Conservation (phyloP, 306 rosid species). For the Quercus cerris region DNA sequence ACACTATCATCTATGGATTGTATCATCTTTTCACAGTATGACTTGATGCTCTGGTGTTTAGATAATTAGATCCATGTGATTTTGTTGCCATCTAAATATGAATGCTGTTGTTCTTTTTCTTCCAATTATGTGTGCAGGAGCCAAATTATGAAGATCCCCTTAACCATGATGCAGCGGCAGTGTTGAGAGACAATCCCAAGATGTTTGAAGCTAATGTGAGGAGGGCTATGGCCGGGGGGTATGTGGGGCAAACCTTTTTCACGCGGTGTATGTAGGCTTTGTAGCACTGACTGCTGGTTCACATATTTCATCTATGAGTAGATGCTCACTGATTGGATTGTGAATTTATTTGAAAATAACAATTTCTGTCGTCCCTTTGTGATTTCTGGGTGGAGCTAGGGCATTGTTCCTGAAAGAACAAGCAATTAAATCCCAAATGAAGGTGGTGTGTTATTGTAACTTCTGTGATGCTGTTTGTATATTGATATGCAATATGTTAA, state of each 20-base stretch:
- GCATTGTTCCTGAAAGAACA: conserved; percentile 23
- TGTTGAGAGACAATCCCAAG: conserved; percentile 76
- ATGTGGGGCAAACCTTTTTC: conserved; percentile 78
- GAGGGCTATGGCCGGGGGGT: conserved; percentile 96
- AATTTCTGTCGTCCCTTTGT: conserved; percentile 25
- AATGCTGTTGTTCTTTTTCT: conserved; percentile 1
- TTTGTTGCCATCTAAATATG: neutral
- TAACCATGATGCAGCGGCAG: conserved; percentile 90
- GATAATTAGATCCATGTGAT: neutral
- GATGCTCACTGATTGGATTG: conserved; percentile 45
- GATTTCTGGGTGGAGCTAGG: conserved; percentile 30
- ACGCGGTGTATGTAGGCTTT: conserved; percentile 59
- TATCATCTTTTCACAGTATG: conserved; percentile 86
- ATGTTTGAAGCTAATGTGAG: conserved; percentile 78
- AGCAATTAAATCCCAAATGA: conserved; percentile 29
- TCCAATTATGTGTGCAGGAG: conserved; percentile 45
- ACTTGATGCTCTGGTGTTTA: neutral
- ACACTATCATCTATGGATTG: conserved; percentile 80
- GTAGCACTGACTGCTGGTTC: conserved; percentile 22
- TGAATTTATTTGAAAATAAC: conserved; percentile 36
- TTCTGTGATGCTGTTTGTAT: conserved; percentile 26
- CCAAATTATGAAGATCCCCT: conserved; percentile 94
- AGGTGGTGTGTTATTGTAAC: conserved; percentile 34
- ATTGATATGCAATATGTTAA: conserved; percentile 16
- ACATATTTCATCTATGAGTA: conserved; percentile 29